Evolutionary conservation across 1,284 basidiomycete species (phyloP).

Genomic region (Coniferiporia weirii): DNA sequence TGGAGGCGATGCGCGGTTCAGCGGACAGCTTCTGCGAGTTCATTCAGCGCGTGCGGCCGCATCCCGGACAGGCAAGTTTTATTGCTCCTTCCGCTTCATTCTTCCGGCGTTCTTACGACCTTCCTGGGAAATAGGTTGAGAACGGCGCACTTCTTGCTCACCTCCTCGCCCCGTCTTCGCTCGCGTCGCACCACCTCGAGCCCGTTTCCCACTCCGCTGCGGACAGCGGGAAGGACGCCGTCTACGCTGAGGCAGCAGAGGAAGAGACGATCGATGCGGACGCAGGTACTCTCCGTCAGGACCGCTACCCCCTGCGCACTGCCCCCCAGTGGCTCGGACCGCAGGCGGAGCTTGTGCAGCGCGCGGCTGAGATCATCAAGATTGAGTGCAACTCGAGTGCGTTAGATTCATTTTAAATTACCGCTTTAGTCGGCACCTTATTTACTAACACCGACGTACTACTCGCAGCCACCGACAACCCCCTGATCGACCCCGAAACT

Average conservation of each 20-base stretch:
- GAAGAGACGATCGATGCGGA: slow-evolving; percentile 47
- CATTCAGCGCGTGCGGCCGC: slow-evolving; percentile 77
- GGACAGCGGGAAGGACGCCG: slow-evolving; percentile 43
- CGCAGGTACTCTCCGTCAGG: slow-evolving; percentile 56
- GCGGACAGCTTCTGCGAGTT: slow-evolving; percentile 75
- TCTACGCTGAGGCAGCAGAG: slow-evolving; percentile 40
- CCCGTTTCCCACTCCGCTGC: slow-evolving; percentile 66
- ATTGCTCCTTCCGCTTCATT: no score
- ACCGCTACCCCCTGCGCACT: slow-evolving; percentile 75
- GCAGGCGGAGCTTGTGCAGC: slow-evolving; percentile 76
- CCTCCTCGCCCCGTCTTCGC: slow-evolving; percentile 65
- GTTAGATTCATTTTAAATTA: slow-evolving; percentile 27
- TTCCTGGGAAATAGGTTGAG: slow-evolving; percentile 43
- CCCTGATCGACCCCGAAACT: slow-evolving; percentile 62
- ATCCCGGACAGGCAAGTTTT: slow-evolving; percentile 67
- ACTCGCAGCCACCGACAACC: slow-evolving; percentile 64
- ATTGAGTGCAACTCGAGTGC: slow-evolving; percentile 83
- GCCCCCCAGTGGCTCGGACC: slow-evolving; percentile 85
- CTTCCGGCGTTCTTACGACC: no score
- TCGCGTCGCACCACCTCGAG: slow-evolving; percentile 60
- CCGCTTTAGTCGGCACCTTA: not conserved
- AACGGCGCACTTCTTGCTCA: slow-evolving; percentile 64
- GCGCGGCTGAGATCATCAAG: slow-evolving; percentile 57
- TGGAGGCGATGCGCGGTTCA: slow-evolving; percentile 73
- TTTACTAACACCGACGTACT: not conserved